Conservation (phyloP, 2,329 filamentous ascomycete genomes). For the Sclerotinia borealis region DNA sequence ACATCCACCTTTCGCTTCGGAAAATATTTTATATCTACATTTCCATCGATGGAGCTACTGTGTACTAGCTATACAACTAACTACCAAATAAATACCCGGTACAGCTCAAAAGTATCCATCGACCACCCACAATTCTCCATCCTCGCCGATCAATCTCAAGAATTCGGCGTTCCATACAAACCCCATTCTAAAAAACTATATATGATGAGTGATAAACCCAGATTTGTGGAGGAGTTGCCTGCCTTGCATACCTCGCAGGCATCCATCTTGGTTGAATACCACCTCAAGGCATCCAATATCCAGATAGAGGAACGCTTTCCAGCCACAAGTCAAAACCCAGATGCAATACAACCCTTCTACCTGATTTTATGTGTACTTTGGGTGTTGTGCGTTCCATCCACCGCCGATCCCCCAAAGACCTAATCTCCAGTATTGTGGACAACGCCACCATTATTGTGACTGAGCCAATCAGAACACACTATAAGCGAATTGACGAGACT, state of each 20-base stretch:
- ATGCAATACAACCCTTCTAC: not conserved
- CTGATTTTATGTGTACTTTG: not conserved
- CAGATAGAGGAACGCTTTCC: not conserved
- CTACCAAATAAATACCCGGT: not conserved
- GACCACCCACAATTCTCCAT: not conserved
- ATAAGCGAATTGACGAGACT: not conserved
- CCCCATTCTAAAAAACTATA: not conserved
- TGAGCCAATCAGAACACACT: not conserved
- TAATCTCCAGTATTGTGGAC: constrained; percentile 4
- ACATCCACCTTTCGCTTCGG: not conserved
- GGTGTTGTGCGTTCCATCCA: not conserved
- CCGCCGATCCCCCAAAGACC: not conserved
- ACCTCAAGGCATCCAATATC: not conserved
- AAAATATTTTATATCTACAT: not conserved
- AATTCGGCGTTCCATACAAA: not conserved
- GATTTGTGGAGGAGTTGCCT: not conserved
- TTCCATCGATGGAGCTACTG: not conserved
- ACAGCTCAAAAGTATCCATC: not conserved
- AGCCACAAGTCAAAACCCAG: not conserved
- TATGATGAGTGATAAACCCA: not conserved
- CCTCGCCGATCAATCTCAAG: not conserved
- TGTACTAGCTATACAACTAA: not conserved
- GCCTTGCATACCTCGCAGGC: constrained; percentile 7
- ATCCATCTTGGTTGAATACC: not conserved
- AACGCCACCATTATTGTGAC: not conserved